Percentiles rank a stretch among this genome's conserved stretches.
These are phyloP conservation scores for Alternaria panax DNA, from an alignment of 2,329 filamentous ascomycete species.

Conservation along the genomic window DNA sequence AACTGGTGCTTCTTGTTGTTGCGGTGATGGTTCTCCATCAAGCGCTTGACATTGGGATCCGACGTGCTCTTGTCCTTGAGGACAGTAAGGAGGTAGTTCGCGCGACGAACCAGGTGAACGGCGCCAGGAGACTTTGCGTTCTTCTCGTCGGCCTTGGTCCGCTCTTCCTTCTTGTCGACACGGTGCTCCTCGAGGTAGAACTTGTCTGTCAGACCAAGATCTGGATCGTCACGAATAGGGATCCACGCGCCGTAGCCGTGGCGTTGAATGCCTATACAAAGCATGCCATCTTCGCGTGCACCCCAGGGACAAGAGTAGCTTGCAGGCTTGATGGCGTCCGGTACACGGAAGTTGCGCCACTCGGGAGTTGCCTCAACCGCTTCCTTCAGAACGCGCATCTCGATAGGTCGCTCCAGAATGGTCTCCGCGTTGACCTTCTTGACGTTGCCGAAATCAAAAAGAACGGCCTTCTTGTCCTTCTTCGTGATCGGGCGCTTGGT, in stretches of 20 bases:
- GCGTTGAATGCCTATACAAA: constrained; percentile 88
- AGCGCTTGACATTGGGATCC: constrained; percentile 76
- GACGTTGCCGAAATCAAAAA: constrained; percentile 92
- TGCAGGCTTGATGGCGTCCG: constrained; percentile 90
- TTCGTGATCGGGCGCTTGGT: constrained; percentile 85
- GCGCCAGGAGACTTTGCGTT: constrained; percentile 91
- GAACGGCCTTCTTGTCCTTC: constrained; percentile 95
- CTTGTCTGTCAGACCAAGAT: constrained; percentile 86
- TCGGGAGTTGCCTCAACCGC: constrained; percentile 71
- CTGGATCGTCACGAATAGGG: constrained; percentile 88
- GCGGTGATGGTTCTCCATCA: constrained; percentile 90
- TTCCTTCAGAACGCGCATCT: constrained; percentile 83
- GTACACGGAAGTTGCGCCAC: constrained; percentile 80
- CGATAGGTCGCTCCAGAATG: constrained; percentile 86
- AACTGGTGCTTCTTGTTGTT: constrained; percentile 81
- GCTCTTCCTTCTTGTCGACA: constrained; percentile 96
- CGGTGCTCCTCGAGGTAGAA: constrained; percentile 97
- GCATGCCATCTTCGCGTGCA: constrained; percentile 93
- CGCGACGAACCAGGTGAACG: constrained; percentile 91
- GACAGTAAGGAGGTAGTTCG: constrained; percentile 95
- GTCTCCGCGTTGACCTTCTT: constrained; percentile 97
- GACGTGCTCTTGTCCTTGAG: constrained; percentile 81
- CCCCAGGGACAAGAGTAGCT: constrained; percentile 94
- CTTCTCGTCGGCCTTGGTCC: constrained; percentile 74
- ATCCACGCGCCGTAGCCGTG: constrained; percentile 97